Evolutionary conservation across 257 asterid species (phyloP), one percentile per base, ranked within the genome.

Genomic region (Cruciata laevipes): DNA sequence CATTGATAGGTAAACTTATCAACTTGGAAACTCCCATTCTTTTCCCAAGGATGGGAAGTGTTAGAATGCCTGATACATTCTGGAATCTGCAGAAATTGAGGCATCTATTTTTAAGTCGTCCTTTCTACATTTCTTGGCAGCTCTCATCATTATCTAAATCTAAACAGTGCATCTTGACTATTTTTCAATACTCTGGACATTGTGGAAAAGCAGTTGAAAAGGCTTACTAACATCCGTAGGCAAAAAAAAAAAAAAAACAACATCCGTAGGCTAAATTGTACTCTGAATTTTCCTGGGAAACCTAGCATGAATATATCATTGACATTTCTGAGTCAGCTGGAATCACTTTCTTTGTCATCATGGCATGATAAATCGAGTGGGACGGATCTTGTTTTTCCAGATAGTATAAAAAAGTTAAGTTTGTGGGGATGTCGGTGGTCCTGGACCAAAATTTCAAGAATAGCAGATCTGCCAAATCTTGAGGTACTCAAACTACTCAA

Each of bases 401-500:
- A 20, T 5, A 67, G n/a, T 52, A 30, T 67, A 14, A 21, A 4
- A 20, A 58, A 40, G n/a, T 17, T 60, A 12, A 58, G 53, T 20
- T 24, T 63, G 52, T 38, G 14, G 3, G 53, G 31, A 14, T 63
- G 35, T 18, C 2, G 20, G 13, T 40, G 38, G 47, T 20, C 72
- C 0, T 30, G 16, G 53, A 25, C 5, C 4, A 18, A 42, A 30
- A 7, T 69, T 14, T 69, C 59, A 58, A 20, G 37, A 2, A 69
- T 59, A 17, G 65, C 40, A 4, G 44, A 69, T 2, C 63, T 67
- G 1, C 12, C 20, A 6, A 32, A 55, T 67, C 71, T 67, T 32
- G 71, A 52, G 51, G 71, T 66, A 21, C 66, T 72, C 38, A 66
- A 65, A 66, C 27, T 65, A 42, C 7, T 3, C 2, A 14, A 16